These are phyloP conservation scores for Pyrus betulifolia DNA, from an alignment of 306 rosid genomes.

Conservation along the genomic window DNA sequence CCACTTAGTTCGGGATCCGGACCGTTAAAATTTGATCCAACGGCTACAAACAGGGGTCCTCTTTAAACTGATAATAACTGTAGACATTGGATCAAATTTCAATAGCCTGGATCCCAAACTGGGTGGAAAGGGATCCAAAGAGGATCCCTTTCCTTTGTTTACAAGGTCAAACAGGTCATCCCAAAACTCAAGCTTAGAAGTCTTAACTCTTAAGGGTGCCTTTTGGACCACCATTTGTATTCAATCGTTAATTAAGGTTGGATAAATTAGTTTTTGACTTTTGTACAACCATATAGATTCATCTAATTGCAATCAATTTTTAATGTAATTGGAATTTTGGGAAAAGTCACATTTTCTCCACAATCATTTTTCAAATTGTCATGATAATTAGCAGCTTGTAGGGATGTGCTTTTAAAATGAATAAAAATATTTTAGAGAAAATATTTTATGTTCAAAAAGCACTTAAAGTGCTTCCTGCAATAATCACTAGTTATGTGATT, in stretches of 20 bases:
- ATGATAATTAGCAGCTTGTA: background rate
- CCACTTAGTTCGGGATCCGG: accelerated
- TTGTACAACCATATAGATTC: background rate
- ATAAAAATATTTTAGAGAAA: too few relatives aligned
- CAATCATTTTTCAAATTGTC: background rate
- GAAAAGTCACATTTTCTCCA: background rate
- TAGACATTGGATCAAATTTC: accelerated
- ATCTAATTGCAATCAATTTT: background rate
- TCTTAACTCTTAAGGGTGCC: background rate
- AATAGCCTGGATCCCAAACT: accelerated
- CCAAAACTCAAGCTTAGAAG: background rate
- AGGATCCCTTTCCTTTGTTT: too few relatives aligned
- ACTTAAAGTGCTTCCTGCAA: too few relatives aligned
- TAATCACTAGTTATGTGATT: too few relatives aligned
- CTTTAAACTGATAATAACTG: too few relatives aligned
- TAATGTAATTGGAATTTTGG: background rate
- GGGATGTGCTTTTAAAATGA: too few relatives aligned
- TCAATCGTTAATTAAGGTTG: background rate
- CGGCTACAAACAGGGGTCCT: accelerated
- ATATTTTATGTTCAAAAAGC: too few relatives aligned
- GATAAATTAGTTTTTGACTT: background rate
- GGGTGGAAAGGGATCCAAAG: accelerated
- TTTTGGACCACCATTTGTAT: background rate
- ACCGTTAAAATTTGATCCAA: too few relatives aligned
- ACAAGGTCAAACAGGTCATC: background rate